A percentile compares a stretch with the other conserved stretches of the same genome.
These are phyloP conservation scores for Colletotrichum spinosum DNA, from an alignment of 2,329 filamentous ascomycete genomes.

Conservation along the genomic window DNA sequence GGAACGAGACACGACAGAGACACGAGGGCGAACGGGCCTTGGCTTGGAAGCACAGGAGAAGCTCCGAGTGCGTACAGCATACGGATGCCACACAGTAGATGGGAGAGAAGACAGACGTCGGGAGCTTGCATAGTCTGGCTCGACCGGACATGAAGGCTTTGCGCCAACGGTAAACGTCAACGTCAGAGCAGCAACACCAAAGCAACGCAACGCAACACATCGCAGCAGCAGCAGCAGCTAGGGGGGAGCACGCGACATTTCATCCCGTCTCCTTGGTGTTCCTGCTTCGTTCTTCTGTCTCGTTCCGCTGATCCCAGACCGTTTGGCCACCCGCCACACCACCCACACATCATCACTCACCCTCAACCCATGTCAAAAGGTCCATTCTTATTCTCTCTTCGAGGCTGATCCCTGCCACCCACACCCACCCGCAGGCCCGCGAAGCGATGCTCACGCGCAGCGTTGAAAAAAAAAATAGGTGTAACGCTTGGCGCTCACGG, in stretches of 20 bases:
- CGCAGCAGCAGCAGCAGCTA: neutral
- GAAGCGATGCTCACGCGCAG: neutral
- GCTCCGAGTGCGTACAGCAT: neutral
- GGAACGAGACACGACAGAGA: neutral
- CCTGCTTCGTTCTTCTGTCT: neutral
- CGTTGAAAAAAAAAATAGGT: constrained; percentile 1
- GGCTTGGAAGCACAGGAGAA: constrained; percentile 19
- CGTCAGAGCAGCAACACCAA: constrained; percentile 19
- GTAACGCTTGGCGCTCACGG: constrained; percentile 31
- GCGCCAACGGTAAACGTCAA: constrained; percentile 2
- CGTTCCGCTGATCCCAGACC: constrained; percentile 16
- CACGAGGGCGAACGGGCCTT: constrained; percentile 11
- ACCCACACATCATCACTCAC: neutral
- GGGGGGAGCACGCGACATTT: constrained; percentile 31
- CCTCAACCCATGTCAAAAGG: neutral
- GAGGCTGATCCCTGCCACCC: neutral
- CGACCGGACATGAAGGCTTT: constrained; percentile 18
- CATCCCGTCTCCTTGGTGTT: constrained; percentile 27
- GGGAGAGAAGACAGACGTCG: neutral
- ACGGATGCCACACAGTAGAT: neutral
- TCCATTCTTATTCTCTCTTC: neutral
- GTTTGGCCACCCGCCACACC: constrained; percentile 4
- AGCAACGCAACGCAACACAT: neutral
- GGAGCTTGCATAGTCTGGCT: constrained; percentile 3
- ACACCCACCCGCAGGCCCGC: neutral